These are phyloP conservation scores for Apiotrichum brassicae DNA, from an alignment of 1,284 basidiomycete species.

Conservation along the genomic window DNA sequence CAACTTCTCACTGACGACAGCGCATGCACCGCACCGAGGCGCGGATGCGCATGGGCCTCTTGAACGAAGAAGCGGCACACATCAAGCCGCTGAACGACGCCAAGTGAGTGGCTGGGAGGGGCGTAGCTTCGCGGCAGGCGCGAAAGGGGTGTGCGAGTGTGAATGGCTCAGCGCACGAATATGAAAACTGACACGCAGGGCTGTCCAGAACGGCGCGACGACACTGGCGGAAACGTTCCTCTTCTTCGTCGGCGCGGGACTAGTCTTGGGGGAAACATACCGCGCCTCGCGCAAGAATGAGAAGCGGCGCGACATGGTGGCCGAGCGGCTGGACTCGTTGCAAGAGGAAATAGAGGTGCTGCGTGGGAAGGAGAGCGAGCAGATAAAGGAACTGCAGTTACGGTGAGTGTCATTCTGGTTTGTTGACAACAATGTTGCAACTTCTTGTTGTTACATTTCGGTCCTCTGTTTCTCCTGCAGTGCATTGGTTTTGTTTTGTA, in stretches of 20 bases:
- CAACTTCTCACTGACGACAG: constrained; percentile 13
- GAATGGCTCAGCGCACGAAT: too few species aligned
- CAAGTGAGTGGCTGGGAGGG: constrained; percentile 51
- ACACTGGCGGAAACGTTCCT: constrained; percentile 79
- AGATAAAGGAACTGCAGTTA: constrained; percentile 24
- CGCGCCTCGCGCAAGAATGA: constrained; percentile 65
- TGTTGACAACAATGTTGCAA: background rate
- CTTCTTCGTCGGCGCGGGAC: constrained; percentile 65
- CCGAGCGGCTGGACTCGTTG: constrained; percentile 59
- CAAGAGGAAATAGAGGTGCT: constrained; percentile 49
- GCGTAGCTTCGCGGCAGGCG: too few species aligned
- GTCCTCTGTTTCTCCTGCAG: too few species aligned
- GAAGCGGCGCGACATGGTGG: constrained; percentile 66
- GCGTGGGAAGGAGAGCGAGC: constrained; percentile 14
- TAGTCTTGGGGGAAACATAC: constrained; percentile 74
- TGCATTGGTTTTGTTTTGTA: too few species aligned
- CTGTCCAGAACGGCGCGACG: constrained; percentile 82
- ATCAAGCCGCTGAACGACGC: constrained; percentile 77
- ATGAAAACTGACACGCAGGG: constrained; percentile 57
- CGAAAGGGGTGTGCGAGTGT: too few species aligned
- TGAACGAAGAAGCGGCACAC: constrained; percentile 69
- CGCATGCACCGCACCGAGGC: constrained; percentile 71
- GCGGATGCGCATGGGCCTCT: constrained; percentile 65
- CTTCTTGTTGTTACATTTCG: too few species aligned
- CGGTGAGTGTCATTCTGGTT: constrained; percentile 20